Conservation (phyloP, 495 filamentous ascomycete species). For the Penicillium tannophilum region DNA sequence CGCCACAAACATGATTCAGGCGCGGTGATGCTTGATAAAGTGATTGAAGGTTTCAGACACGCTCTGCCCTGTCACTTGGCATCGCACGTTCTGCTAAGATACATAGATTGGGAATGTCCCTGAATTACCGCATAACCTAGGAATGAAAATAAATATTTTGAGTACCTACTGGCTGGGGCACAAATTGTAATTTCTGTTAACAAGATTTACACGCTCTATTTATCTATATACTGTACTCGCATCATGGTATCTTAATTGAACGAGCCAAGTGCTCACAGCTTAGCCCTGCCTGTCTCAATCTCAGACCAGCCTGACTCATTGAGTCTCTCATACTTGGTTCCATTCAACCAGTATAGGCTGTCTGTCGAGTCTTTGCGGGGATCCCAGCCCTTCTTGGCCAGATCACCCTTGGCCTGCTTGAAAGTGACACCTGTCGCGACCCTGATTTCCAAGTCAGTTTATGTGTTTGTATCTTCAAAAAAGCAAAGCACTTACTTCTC, state of each 20-base stretch:
- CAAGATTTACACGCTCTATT: background rate
- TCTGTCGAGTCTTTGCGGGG: slow-evolving; percentile 41
- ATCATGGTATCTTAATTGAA: background rate
- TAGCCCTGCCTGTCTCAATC: slow-evolving; percentile 51
- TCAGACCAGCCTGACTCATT: slow-evolving; percentile 40
- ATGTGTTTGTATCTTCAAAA: background rate
- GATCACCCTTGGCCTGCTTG: slow-evolving; percentile 54
- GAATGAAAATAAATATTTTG: no score
- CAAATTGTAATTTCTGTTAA: background rate
- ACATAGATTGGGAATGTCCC: no score
- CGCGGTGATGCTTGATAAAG: no score
- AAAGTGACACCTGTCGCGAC: slow-evolving; percentile 54
- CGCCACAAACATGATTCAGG: no score
- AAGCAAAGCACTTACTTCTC: slow-evolving; percentile 41
- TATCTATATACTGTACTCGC: background rate
- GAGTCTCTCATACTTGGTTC: slow-evolving; percentile 43
- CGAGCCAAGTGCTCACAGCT: slow-evolving; percentile 36
- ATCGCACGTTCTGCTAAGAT: no score
- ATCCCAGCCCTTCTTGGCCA: slow-evolving; percentile 51
- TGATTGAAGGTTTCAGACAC: no score
- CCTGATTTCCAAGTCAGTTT: slow-evolving; percentile 22
- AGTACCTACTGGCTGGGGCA: no score
- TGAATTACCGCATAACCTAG: no score
- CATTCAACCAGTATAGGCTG: slow-evolving; percentile 51
- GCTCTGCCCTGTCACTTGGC: no score